Conservation (phyloP, 257 asterid genomes). For the Agastache rugosa region DNA sequence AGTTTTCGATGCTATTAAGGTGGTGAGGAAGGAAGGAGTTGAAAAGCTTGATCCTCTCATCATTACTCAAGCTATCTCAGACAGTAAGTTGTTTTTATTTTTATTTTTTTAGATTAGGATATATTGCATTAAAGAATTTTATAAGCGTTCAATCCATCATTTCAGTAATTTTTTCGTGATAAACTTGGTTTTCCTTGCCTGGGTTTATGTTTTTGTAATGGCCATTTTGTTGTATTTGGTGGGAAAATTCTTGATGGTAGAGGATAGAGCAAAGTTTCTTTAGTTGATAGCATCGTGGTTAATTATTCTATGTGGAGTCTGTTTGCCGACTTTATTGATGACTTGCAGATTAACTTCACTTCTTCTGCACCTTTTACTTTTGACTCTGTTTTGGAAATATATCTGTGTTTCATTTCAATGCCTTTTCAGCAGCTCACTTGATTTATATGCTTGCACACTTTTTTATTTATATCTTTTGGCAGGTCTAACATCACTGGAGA, state of each 20-base stretch:
- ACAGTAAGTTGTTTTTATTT: conserved; percentile 46
- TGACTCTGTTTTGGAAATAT: not conserved
- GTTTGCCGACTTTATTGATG: not conserved
- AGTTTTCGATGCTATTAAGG: conserved; percentile 61
- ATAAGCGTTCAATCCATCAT: not conserved
- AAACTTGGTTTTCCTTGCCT: conserved; percentile 17
- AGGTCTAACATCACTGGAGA: conserved; percentile 61
- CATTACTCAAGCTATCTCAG: conserved; percentile 71
- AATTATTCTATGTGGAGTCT: not conserved
- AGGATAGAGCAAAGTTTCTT: not conserved
- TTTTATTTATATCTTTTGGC: conserved; percentile 28
- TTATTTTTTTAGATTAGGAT: not conserved
- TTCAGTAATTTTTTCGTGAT: not conserved
- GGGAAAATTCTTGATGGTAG: not conserved
- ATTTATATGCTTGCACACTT: conserved; percentile 17
- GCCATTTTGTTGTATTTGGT: not conserved
- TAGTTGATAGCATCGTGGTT: not conserved
- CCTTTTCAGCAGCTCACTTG: not conserved
- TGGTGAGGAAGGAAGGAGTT: conserved; percentile 55
- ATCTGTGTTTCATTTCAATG: not conserved
- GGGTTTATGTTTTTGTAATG: not conserved
- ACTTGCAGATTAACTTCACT: conserved; percentile 2
- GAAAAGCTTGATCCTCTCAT: conserved; percentile 62
- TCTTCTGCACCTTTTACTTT: conserved; percentile 1
- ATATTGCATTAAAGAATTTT: not conserved